Evolutionary conservation across 441 rosid species (phyloP).

Genomic region (Bocquillonia castaneifolia): DNA sequence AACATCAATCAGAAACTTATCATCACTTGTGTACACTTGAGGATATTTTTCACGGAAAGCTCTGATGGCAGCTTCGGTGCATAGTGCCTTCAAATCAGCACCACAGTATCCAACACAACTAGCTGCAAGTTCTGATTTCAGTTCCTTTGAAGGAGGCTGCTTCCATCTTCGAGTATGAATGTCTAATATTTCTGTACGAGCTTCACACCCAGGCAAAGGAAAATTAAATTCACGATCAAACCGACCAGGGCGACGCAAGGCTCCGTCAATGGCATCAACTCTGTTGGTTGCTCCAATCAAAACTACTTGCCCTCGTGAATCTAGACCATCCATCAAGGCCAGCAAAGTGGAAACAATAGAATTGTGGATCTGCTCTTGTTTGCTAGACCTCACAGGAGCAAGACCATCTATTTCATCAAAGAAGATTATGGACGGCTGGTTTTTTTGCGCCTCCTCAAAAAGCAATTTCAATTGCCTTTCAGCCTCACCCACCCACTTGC

Average conservation of each 20-base stretch:
- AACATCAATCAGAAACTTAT: conserved; percentile 92
- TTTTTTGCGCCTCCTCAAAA: conserved; percentile 96
- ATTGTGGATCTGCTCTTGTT: conserved; percentile 99
- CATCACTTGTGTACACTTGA: conserved; percentile 98
- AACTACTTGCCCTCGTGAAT: conserved; percentile 99
- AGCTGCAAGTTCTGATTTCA: conserved; percentile 88
- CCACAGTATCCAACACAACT: conserved; percentile 99
- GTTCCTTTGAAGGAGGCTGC: conserved; percentile 82
- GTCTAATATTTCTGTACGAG: conserved; percentile 92
- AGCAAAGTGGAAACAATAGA: conserved; percentile 97
- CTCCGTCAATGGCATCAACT: conserved; percentile 99
- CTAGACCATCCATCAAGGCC: conserved; percentile 99
- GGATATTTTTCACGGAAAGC: conserved; percentile 99
- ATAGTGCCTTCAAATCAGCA: conserved; percentile 95
- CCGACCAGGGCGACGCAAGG: conserved; percentile 98
- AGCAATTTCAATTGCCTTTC: conserved; percentile 96
- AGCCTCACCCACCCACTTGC: conserved; percentile 99
- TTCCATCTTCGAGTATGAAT: conserved; percentile 99
- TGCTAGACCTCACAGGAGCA: conserved; percentile 99
- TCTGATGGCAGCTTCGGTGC: conserved; percentile 99
- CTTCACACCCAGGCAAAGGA: conserved; percentile 98
- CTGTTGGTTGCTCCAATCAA: conserved; percentile 99
- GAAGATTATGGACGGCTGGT: conserved; percentile 97
- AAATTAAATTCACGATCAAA: conserved; percentile 98
- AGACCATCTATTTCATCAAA: conserved; percentile 99